Base-by-base conservation (phyloP, 495 filamentous ascomycete genomes). In the Eremomyces bilateralis region DNA sequence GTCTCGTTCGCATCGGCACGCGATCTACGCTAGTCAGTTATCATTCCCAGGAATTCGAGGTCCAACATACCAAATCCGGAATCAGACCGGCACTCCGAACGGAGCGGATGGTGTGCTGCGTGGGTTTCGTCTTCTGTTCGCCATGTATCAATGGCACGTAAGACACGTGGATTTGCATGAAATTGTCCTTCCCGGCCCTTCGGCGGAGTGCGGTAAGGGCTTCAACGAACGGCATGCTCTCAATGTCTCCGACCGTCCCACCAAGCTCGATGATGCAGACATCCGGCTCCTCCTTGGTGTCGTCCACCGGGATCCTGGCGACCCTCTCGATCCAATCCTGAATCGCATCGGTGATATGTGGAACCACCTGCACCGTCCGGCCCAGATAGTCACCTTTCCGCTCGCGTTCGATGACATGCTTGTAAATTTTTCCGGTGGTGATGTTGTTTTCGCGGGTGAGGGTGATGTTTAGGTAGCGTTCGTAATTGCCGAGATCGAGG, bases 91-190 rank as follows among this genome's bases (percentile, higher is more conserved):
- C 72, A 41, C 70, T 78, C 31, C 84, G 67, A 25, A 77, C 73
- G 41, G 78, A 69, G 43, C 71, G 73, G 51, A 93, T 82, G 22
- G 88, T 80, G 41, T 76, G 65, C 52, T 95, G 88, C 0, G 88
- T 95, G 1, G 88, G 88, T 55, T 97, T 97, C 11, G 82, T 94
- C 71, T 95, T 97, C 56, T 88, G 69, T 59, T 95, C 88, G n/a
- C 75, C 54, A 20, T 54, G 48, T 20, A 69, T 59, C 2, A 84
- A 57, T 0, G 82, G 83, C 15, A 92, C 67, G 31, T 76, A 71
- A 5, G 69, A 80, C 29, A 91, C 84, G 48, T 81, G 72, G 40
- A 88, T 92, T 51, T 79, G 72, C 42, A 80, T 47, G 53, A 94
- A 91, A 55, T 91, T 88, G 44, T 67, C 60, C 50, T 71, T 76